Conservation (phyloP, 2,329 filamentous ascomycete genomes). For the Grosmannia huntii region DNA sequence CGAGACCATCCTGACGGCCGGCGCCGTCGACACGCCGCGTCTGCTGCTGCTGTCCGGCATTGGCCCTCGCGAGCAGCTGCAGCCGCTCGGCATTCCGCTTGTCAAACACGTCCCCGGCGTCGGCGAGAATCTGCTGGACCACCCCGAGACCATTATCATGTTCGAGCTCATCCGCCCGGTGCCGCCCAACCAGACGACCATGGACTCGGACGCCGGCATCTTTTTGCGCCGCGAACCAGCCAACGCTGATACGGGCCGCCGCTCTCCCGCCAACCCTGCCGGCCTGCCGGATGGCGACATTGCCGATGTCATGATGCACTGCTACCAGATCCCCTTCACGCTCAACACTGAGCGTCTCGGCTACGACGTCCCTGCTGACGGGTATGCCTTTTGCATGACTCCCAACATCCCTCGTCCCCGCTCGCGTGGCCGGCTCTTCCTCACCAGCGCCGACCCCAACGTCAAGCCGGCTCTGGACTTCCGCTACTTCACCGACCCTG, state of each 20-base stretch:
- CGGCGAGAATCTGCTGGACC: constrained; percentile 48
- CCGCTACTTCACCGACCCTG: constrained; percentile 23
- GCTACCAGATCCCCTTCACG: constrained; percentile 88
- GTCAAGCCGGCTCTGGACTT: constrained; percentile 16
- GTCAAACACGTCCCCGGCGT: constrained; percentile 46
- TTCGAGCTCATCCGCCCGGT: constrained; percentile 70
- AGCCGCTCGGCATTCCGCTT: constrained; percentile 39
- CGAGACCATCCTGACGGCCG: constrained; percentile 71
- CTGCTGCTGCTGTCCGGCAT: constrained; percentile 46
- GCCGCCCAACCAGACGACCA: constrained; percentile 69
- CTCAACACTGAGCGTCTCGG: constrained; percentile 74
- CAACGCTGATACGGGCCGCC: constrained; percentile 52
- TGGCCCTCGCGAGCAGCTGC: constrained; percentile 40
- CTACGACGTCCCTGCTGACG: constrained; percentile 39
- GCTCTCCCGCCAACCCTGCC: constrained; percentile 33
- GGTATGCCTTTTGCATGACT: constrained; percentile 85
- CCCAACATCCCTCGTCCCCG: constrained; percentile 79
- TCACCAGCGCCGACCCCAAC: constrained; percentile 11
- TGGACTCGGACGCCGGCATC: constrained; percentile 82
- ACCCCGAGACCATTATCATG: constrained; percentile 48
- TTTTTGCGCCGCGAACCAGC: constrained; percentile 69
- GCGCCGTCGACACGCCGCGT: constrained; percentile 70
- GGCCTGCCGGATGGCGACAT: constrained; percentile 53
- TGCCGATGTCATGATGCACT: constrained; percentile 90
- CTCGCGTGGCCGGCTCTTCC: constrained; percentile 44